Conservation (phyloP, 2,329 filamentous ascomycete species). For the Huntiella savannae region DNA sequence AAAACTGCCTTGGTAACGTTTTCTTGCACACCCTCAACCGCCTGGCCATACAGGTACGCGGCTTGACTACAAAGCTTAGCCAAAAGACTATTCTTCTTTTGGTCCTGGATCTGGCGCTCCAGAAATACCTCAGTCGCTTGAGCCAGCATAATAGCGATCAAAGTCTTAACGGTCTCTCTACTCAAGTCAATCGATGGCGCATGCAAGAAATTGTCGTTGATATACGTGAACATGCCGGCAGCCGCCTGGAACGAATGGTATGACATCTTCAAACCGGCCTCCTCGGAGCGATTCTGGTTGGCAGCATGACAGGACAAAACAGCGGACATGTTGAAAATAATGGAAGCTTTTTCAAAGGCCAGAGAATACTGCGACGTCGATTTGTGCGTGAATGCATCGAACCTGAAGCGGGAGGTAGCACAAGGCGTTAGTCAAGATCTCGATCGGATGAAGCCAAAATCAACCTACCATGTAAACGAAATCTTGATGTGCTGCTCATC, state of each 20-base stretch:
- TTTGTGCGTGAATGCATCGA: slow-evolving; percentile 98
- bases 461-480: slow-evolving; percentile 74
- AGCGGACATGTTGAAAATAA: slow-evolving; percentile 98
- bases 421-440: neutral
- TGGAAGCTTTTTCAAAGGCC: slow-evolving; percentile 94
- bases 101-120: slow-evolving; percentile 83
- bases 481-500: slow-evolving; percentile 99
- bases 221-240: slow-evolving; percentile 98
- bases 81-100: slow-evolving; percentile 78
- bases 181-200: slow-evolving; percentile 93
- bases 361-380: slow-evolving; percentile 92
- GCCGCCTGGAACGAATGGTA: slow-evolving; percentile 98
- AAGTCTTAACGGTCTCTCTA: slow-evolving; percentile 81
- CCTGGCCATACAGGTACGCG: slow-evolving; percentile 70
- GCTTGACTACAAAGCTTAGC: slow-evolving; percentile 89
- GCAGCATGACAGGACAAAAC: slow-evolving; percentile 92
- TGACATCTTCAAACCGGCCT: slow-evolving; percentile 81
- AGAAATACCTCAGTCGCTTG: slow-evolving; percentile 95
- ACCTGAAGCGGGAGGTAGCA: slow-evolving; percentile 35
- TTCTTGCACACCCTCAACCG: slow-evolving; percentile 76
- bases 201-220: slow-evolving; percentile 98
- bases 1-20: slow-evolving; percentile 83
- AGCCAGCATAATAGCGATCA: slow-evolving; percentile 83
- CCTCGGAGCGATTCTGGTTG: slow-evolving; percentile 77
- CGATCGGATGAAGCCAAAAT: neutral